Evolutionary conservation across 164 flowering plant genomes (phyloP).

Genomic region (Tetrastigma voinierianum): DNA sequence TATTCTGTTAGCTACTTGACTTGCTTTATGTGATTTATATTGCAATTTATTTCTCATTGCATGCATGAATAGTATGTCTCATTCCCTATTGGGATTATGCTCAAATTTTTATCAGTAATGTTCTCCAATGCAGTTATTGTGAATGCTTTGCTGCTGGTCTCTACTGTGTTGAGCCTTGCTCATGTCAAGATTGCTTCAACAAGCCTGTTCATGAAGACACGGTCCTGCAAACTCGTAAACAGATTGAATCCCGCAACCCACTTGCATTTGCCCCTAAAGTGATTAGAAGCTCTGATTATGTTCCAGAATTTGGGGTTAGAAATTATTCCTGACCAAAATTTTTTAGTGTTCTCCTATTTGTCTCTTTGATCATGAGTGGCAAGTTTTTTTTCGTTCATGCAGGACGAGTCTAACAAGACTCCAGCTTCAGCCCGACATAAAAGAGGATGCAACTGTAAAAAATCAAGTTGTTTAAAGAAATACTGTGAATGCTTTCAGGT

Average conservation of each 20-base stretch:
- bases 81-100: not conserved
- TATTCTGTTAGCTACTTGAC: too few species aligned
- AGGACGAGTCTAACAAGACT: conserved; percentile 33
- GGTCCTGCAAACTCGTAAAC: conserved; percentile 65
- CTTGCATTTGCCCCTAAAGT: conserved; percentile 88
- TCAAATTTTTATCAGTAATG: not conserved
- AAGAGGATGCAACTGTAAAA: conserved; percentile 46
- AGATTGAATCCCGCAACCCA: conserved; percentile 72
- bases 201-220: conserved; percentile 59
- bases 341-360: not conserved
- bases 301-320: conserved; percentile 43
- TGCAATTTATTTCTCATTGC: not conserved
- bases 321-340: not conserved
- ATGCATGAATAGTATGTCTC: not conserved
- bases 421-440: conserved; percentile 50
- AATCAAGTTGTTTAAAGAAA: conserved; percentile 47
- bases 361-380: not conserved
- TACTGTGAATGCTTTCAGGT: conserved; percentile 56
- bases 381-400: not conserved
- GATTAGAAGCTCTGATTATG: conserved; percentile 29
- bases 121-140: conserved; percentile 49
- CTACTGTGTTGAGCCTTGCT: conserved; percentile 71
- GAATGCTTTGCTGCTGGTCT: conserved; percentile 89
- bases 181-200: conserved; percentile 69
- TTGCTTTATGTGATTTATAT: not conserved